phyloP scores from a whole-genome alignment of 192 early-diverging fungal species.

The Linnemannia zychae region DNA sequence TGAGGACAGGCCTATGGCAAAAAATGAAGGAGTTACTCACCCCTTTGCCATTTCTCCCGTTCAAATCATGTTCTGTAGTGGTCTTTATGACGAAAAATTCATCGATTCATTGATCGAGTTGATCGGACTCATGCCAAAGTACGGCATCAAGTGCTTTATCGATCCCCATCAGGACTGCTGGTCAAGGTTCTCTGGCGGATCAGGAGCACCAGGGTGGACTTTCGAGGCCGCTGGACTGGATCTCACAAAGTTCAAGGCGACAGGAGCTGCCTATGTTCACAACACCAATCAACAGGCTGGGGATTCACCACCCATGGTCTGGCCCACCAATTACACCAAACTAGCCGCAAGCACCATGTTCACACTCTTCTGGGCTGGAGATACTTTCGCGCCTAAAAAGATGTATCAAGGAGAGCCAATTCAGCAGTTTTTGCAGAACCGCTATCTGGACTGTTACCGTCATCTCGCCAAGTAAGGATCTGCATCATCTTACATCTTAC shows the following conservation, averaged over 20 bases:
- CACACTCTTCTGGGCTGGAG: conserved; percentile 84
- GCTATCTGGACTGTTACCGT: conserved; percentile 73
- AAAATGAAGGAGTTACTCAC: not conserved
- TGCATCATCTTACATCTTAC: not conserved
- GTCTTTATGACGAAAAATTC: conserved; percentile 84
- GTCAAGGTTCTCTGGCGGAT: conserved; percentile 83
- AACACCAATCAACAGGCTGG: conserved; percentile 64
- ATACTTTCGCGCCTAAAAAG: conserved; percentile 77
- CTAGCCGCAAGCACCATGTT: conserved; percentile 88
- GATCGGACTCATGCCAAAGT: conserved; percentile 73
- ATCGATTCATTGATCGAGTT: conserved; percentile 81
- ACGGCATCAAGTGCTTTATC: conserved; percentile 88
- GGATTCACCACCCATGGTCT: conserved; percentile 72
- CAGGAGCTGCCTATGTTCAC: conserved; percentile 86
- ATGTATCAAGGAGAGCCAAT: conserved; percentile 72
- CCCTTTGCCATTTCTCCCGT: not conserved
- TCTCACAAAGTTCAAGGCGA: conserved; percentile 77
- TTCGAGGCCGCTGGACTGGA: conserved; percentile 86
- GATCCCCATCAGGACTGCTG: conserved; percentile 93
- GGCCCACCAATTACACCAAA: conserved; percentile 93
- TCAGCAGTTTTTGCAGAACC: conserved; percentile 76
- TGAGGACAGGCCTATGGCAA: not conserved
- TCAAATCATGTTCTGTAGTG: conserved; percentile 45
- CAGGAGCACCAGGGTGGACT: conserved; percentile 89
- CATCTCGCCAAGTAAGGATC: conserved; percentile 72